Conservation (phyloP, 176 grass and related monocot genomes). For the Triticum aestivum region DNA sequence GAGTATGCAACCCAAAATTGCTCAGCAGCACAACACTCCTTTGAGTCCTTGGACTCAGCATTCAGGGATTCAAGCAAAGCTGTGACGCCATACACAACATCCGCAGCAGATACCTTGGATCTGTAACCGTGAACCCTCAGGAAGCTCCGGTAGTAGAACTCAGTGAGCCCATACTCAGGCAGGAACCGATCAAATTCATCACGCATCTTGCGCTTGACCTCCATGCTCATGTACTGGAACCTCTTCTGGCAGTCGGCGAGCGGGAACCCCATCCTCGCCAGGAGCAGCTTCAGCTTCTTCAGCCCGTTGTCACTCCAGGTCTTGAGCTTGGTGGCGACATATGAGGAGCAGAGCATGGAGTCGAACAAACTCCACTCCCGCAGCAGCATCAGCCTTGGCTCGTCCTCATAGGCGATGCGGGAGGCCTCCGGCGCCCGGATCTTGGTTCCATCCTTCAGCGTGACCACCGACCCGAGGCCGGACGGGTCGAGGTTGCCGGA, state of each 20-base stretch:
- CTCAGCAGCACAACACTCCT: constrained; percentile 49
- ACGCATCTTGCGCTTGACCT: constrained; percentile 85
- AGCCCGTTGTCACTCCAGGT: constrained; percentile 92
- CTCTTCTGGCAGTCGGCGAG: constrained; percentile 80
- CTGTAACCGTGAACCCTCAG: constrained; percentile 73
- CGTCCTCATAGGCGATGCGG: constrained; percentile 79
- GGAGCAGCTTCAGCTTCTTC: constrained; percentile 82
- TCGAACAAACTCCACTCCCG: constrained; percentile 83
- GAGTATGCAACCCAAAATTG: constrained; percentile 85
- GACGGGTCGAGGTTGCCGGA: constrained; percentile 58
- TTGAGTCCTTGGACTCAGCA: constrained; percentile 32
- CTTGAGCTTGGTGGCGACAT: constrained; percentile 79
- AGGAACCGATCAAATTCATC: constrained; percentile 79
- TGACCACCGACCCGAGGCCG: constrained; percentile 40
- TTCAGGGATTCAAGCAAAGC: constrained; percentile 60
- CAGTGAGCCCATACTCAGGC: constrained; percentile 75
- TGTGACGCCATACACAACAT: constrained; percentile 84
- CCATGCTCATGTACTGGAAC: constrained; percentile 93
- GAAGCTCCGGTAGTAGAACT: constrained; percentile 86
- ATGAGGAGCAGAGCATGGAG: constrained; percentile 85
- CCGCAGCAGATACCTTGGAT: constrained; percentile 77
- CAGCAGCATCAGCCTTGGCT: constrained; percentile 73
- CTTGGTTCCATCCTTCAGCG: constrained; percentile 79
- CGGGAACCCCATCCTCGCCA: constrained; percentile 86
- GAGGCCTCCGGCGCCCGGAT: constrained; percentile 68